Conservation (phyloP, 1,139 yeast species). For the Groenewaldozyma sp. region DNA sequence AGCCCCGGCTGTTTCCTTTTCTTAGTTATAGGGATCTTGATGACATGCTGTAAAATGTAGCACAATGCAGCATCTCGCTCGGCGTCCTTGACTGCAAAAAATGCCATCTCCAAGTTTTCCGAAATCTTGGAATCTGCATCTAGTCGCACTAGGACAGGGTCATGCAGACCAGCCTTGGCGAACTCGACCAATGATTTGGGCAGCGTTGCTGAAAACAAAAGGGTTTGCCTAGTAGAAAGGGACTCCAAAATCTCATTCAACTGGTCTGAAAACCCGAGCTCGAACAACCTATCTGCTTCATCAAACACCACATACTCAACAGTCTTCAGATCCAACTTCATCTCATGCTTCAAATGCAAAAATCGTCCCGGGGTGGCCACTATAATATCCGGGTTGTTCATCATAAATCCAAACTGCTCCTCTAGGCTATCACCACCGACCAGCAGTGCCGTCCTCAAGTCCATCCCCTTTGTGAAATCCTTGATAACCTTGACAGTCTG, state of each 20-base stretch:
- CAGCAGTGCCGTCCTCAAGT: conserved; percentile 65
- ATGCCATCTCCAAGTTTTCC: conserved; percentile 85
- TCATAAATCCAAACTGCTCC: conserved; percentile 89
- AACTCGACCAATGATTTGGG: conserved; percentile 90
- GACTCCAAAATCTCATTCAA: conserved; percentile 80
- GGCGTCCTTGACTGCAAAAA: conserved; percentile 65
- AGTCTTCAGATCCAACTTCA: conserved; percentile 74
- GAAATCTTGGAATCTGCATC: conserved; percentile 89
- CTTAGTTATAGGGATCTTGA: conserved; percentile 58
- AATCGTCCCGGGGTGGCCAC: conserved; percentile 98
- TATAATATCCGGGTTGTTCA: conserved; percentile 87
- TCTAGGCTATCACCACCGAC: conserved; percentile 98
- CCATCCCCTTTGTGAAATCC: conserved; percentile 80
- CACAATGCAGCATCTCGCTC: conserved; percentile 88
- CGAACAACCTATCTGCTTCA: conserved; percentile 96
- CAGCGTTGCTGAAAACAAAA: conserved; percentile 88
- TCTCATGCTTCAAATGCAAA: conserved; percentile 88
- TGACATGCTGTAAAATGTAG: conserved; percentile 67
- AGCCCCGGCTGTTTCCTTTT: conserved; percentile 42
- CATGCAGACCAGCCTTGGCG: conserved; percentile 91
- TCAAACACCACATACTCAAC: conserved; percentile 91
- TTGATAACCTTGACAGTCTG: conserved; percentile 86
- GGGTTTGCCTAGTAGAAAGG: conserved; percentile 77
- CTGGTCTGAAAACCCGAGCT: conserved; percentile 95
- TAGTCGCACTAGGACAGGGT: conserved; percentile 83